Evolutionary conservation across 768 basidiomycete species (phyloP).

Genomic region (Phlebiopsis gigantea): DNA sequence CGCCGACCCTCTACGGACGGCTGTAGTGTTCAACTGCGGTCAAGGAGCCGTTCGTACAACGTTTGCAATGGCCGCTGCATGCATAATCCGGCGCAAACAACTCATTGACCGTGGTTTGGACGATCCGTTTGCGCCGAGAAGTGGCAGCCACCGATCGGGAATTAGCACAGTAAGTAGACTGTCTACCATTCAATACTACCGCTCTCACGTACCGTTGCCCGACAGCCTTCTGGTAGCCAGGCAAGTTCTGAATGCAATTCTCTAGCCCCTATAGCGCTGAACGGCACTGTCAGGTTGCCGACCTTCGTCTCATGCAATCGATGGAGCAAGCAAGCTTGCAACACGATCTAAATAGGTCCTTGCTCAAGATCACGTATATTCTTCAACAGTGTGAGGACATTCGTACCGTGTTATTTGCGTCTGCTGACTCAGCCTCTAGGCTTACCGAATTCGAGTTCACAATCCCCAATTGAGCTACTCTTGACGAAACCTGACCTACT

Average conservation of each 20-base stretch:
- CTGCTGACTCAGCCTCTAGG: conserved; percentile 33
- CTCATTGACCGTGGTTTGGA: conserved; percentile 53
- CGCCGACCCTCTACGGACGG: conserved; percentile 74
- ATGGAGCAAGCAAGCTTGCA: conserved; percentile 75
- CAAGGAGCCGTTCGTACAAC: conserved; percentile 96
- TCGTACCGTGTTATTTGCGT: not conserved
- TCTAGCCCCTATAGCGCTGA: not conserved
- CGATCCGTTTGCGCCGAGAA: conserved; percentile 69
- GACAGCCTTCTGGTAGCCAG: conserved; percentile 19
- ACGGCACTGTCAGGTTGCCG: conserved; percentile 38
- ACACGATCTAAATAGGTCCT: conserved; percentile 70
- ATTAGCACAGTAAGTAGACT: conserved; percentile 47
- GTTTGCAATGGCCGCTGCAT: conserved; percentile 95
- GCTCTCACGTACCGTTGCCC: too few relatives aligned
- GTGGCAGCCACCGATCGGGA: conserved; percentile 28
- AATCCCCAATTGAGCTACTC: conserved; percentile 81
- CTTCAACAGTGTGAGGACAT: conserved; percentile 60
- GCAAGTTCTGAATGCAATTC: not conserved
- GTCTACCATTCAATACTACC: not conserved
- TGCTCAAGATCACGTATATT: conserved; percentile 74
- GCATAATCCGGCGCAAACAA: conserved; percentile 74
- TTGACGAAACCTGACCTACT: conserved; percentile 74
- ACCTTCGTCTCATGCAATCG: conserved; percentile 53
- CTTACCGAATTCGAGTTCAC: conserved; percentile 57
- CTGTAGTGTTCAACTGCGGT: conserved; percentile 92